A percentile compares a stretch with the other conserved stretches of the same genome.
Evolutionary conservation across 306 rosid genomes (phyloP).

Genomic region (Vachellia collinsii): DNA sequence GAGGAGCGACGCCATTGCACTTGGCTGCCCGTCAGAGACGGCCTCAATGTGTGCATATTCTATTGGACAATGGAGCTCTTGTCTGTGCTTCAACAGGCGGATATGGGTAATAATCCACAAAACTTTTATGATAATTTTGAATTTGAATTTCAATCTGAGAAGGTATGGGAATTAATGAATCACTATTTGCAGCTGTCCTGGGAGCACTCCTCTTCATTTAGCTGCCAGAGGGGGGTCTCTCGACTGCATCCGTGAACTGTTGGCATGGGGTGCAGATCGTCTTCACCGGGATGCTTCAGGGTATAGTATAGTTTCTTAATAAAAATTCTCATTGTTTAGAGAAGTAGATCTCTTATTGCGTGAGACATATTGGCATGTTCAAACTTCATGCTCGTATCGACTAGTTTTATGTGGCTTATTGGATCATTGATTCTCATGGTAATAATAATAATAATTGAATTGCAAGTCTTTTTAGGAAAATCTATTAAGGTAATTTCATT

Average conservation of each 20-base stretch:
- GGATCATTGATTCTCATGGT: not conserved
- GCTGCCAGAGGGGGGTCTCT: conserved; percentile 96
- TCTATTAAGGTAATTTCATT: not conserved
- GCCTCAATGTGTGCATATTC: conserved; percentile 77
- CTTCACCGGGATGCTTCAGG: conserved; percentile 90
- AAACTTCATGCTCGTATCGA: not conserved
- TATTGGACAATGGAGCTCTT: conserved; percentile 87
- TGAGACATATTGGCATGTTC: conserved; percentile 2
- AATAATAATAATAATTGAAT: not conserved
- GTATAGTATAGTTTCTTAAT: conserved; percentile 45
- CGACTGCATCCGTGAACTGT: conserved; percentile 80
- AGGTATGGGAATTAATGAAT: conserved; percentile 34
- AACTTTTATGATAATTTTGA: not conserved
- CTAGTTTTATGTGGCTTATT: conserved; percentile 1
- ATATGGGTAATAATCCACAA: conserved; percentile 61
- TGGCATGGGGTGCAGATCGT: conserved; percentile 99
- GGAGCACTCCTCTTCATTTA: conserved; percentile 94
- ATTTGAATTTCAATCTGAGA: conserved; percentile 19
- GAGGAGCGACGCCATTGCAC: conserved; percentile 94
- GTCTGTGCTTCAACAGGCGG: conserved; percentile 88
- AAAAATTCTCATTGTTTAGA: not conserved
- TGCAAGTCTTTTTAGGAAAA: not conserved
- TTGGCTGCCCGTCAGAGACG: conserved; percentile 88
- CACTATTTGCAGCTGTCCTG: conserved; percentile 70
- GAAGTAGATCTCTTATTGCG: not conserved